Conservation (phyloP, 2,329 filamentous ascomycete genomes). For the Diplodia mutila region DNA sequence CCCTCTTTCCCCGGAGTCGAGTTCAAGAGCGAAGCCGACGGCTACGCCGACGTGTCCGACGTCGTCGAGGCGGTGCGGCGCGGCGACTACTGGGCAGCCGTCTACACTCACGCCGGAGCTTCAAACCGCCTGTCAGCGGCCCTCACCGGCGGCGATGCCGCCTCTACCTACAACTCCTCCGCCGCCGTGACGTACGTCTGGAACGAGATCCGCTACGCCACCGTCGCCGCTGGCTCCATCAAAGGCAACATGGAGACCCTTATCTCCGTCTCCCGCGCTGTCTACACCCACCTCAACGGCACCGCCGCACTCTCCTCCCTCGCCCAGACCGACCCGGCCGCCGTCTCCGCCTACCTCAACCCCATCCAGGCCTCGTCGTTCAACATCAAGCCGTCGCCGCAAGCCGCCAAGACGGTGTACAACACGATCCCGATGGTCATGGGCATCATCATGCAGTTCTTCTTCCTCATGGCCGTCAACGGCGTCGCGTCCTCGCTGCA, state of each 20-base stretch:
- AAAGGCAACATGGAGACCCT: slow-evolving; percentile 39
- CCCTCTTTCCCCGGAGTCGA: slow-evolving; percentile 40
- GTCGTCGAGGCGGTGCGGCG: slow-evolving; percentile 42
- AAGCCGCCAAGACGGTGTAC: slow-evolving; percentile 49
- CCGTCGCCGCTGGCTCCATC: slow-evolving; percentile 42
- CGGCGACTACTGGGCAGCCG: slow-evolving; percentile 39
- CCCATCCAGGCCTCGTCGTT: slow-evolving; percentile 43
- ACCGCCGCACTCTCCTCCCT: slow-evolving; percentile 34
- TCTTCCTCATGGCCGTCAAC: slow-evolving; percentile 52
- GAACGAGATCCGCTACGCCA: slow-evolving; percentile 52
- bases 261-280: slow-evolving; percentile 34
- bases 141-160: slow-evolving; percentile 38
- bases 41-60: slow-evolving; percentile 35
- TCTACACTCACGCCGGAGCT: slow-evolving; percentile 39
- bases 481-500: slow-evolving; percentile 40
- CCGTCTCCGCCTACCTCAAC: slow-evolving; percentile 42
- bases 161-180: slow-evolving; percentile 39
- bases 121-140: slow-evolving; percentile 44
- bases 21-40: slow-evolving; percentile 28
- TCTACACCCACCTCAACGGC: slow-evolving; percentile 42
- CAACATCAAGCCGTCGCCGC: slow-evolving; percentile 48
- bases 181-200: slow-evolving; percentile 48
- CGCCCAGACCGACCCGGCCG: slow-evolving; percentile 36
- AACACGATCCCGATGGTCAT: slow-evolving; percentile 52
- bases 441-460: slow-evolving; percentile 53